Evolutionary conservation across 2,329 filamentous ascomycete genomes (phyloP).

Genomic region (Penicillium sp.): DNA sequence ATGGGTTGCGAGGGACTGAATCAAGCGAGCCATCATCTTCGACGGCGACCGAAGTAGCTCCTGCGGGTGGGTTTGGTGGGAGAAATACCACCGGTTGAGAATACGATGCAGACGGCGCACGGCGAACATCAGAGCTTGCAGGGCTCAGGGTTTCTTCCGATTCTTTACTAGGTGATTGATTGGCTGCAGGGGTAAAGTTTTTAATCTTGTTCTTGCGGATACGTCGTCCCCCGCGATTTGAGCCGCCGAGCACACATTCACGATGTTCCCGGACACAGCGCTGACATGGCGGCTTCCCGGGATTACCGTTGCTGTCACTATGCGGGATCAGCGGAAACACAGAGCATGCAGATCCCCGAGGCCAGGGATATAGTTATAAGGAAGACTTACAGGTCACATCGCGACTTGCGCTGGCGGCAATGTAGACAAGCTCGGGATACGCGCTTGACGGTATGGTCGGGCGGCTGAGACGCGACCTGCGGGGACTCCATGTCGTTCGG

Average conservation of each 20-base stretch:
- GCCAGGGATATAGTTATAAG: conserved; percentile 2
- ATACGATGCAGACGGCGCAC: conserved; percentile 29
- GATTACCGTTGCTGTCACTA: conserved; percentile 49
- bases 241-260: conserved; percentile 60
- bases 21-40: conserved; percentile 44
- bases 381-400: conserved; percentile 52
- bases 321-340: conserved; percentile 16
- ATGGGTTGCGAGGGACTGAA: conserved; percentile 47
- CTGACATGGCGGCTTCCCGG: conserved; percentile 56
- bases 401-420: conserved; percentile 52
- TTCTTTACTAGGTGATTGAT: conserved; percentile 25
- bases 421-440: conserved; percentile 51
- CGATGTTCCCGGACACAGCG: conserved; percentile 59
- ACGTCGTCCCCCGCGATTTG: conserved; percentile 60
- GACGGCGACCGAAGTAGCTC: conserved; percentile 36
- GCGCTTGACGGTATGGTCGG: conserved; percentile 42
- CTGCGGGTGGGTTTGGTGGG: conserved; percentile 31
- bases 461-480: conserved; percentile 13
- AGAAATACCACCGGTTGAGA: conserved; percentile 37
- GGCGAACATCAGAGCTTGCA: conserved; percentile 27
- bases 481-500: conserved; percentile 19
- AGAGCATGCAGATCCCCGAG: conserved; percentile 8
- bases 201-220: conserved; percentile 55
- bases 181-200: conserved; percentile 31
- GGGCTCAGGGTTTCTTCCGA: conserved; percentile 29